These are phyloP conservation scores for Salvia sclarea DNA, from an alignment of 305 asterid genomes.

Conservation along the genomic window DNA sequence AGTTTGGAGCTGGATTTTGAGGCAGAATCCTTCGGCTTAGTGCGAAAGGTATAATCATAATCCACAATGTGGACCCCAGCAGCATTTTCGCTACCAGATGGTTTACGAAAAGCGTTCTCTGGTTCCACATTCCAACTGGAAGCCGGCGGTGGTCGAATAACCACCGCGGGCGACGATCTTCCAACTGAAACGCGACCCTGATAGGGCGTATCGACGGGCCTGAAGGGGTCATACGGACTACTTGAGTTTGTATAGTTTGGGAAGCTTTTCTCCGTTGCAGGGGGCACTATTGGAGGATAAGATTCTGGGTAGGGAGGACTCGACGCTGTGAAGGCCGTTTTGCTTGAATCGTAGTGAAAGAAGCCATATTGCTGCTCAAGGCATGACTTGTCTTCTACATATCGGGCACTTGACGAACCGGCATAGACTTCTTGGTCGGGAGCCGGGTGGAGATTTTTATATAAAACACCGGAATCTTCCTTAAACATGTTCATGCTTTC, in stretches of 20 bases:
- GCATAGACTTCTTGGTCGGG: conserved; percentile 39
- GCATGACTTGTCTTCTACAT: conserved; percentile 41
- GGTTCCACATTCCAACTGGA: conserved; percentile 32
- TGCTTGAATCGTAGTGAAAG: conserved; percentile 45
- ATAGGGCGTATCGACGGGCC: conserved; percentile 41
- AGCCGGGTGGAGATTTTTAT: conserved; percentile 41
- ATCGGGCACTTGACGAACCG: conserved; percentile 35
- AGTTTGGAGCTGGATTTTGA: conserved; percentile 34
- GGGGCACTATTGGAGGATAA: conserved; percentile 34
- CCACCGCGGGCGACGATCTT: conserved; percentile 67
- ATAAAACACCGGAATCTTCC: conserved; percentile 41
- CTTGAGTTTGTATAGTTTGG: conserved; percentile 35
- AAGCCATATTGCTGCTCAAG: conserved; percentile 41
- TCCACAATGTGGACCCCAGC: conserved; percentile 36
- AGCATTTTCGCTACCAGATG: conserved; percentile 33
- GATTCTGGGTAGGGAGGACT: conserved; percentile 40
- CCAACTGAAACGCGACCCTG: conserved; percentile 41
- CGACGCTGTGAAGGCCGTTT: conserved; percentile 29
- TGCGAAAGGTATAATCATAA: conserved; percentile 36
- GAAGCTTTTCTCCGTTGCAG: conserved; percentile 36
- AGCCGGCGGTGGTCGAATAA: conserved; percentile 68
- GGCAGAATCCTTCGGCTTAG: conserved; percentile 42
- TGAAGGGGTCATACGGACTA: conserved; percentile 37
- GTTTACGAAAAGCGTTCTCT: conserved; percentile 36
- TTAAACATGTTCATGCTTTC: conserved; percentile 37